Percentiles rank a stretch among this genome's conserved stretches.
These are phyloP conservation scores for Trichoderma aggressivum DNA, from an alignment of 2,329 filamentous ascomycete species.

Conservation along the genomic window DNA sequence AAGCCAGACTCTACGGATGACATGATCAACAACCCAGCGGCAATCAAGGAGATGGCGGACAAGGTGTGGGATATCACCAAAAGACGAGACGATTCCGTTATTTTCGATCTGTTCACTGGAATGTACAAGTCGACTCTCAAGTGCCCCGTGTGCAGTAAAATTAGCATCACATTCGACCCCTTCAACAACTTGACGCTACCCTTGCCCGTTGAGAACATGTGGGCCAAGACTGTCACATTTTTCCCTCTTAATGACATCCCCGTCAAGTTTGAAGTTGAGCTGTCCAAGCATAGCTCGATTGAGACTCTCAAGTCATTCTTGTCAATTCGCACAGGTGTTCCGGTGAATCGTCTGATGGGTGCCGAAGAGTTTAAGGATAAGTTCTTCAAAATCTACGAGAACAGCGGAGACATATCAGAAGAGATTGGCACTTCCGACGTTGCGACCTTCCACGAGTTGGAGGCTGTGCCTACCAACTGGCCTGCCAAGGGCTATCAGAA, in stretches of 20 bases:
- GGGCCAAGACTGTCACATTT: slow-evolving; percentile 71
- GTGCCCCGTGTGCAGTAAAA: slow-evolving; percentile 86
- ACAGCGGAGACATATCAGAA: slow-evolving; percentile 65
- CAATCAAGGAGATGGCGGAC: slow-evolving; percentile 80
- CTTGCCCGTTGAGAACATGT: slow-evolving; percentile 80
- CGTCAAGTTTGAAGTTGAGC: slow-evolving; percentile 70
- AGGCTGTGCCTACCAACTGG: slow-evolving; percentile 74
- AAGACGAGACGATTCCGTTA: slow-evolving; percentile 87
- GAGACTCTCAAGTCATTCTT: slow-evolving; percentile 67
- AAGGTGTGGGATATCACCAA: slow-evolving; percentile 91
- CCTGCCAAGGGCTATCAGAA: slow-evolving; percentile 50
- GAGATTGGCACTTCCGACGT: slow-evolving; percentile 65
- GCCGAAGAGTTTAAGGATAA: slow-evolving; percentile 79
- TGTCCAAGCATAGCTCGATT: slow-evolving; percentile 72
- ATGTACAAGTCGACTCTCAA: slow-evolving; percentile 98
- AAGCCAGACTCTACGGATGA: slow-evolving; percentile 97
- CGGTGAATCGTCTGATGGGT: slow-evolving; percentile 65
- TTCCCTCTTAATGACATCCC: slow-evolving; percentile 71
- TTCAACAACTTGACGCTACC: slow-evolving; percentile 94
- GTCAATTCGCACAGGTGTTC: slow-evolving; percentile 64
- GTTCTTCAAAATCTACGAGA: slow-evolving; percentile 83
- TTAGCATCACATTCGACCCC: slow-evolving; percentile 98
- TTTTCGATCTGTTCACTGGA: slow-evolving; percentile 92
- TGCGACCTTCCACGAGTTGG: slow-evolving; percentile 72
- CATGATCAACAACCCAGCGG: slow-evolving; percentile 78